Conservation (phyloP, 2,329 filamentous ascomycete species). For the Verticillium dahliae region DNA sequence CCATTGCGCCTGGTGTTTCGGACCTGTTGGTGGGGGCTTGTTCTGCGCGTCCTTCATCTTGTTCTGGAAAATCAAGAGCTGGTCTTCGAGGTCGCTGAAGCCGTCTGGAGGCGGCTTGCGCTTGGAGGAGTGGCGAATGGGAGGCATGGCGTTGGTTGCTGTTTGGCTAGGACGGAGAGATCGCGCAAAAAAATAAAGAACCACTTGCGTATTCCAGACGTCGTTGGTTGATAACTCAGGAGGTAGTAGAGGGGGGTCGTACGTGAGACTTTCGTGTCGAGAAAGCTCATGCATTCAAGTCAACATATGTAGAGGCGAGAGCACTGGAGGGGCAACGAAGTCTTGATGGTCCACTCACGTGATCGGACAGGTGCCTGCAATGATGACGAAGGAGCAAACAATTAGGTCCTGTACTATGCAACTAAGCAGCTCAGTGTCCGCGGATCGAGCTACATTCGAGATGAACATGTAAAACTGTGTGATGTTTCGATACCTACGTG, state of each 20-base stretch:
- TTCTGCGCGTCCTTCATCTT: slow-evolving; percentile 96
- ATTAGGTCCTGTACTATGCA: too few species aligned
- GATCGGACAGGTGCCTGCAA: too few species aligned
- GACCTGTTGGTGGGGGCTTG: slow-evolving; percentile 70
- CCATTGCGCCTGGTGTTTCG: slow-evolving; percentile 88
- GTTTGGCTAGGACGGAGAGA: not conserved
- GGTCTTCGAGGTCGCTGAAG: slow-evolving; percentile 83
- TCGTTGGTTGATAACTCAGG: too few species aligned
- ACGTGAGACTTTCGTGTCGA: too few species aligned
- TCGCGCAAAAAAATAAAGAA: not conserved
- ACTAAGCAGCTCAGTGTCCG: too few species aligned
- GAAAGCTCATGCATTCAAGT: too few species aligned
- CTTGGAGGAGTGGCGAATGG: slow-evolving; percentile 68
- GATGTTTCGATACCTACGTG: too few species aligned
- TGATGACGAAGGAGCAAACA: too few species aligned
- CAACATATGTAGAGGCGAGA: not conserved
- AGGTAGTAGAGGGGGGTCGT: too few species aligned
- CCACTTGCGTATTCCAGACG: too few species aligned
- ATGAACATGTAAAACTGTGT: too few species aligned
- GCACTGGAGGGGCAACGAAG: slow-evolving; percentile 4
- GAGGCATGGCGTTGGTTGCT: slow-evolving; percentile 53
- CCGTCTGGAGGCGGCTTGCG: slow-evolving; percentile 79
- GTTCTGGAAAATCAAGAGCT: slow-evolving; percentile 77
- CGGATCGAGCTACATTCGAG: too few species aligned
- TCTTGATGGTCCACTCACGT: not conserved